Evolutionary conservation across 441 rosid species (phyloP), one percentile per base, ranked within the genome.

Genomic region (Kokia cookei): DNA sequence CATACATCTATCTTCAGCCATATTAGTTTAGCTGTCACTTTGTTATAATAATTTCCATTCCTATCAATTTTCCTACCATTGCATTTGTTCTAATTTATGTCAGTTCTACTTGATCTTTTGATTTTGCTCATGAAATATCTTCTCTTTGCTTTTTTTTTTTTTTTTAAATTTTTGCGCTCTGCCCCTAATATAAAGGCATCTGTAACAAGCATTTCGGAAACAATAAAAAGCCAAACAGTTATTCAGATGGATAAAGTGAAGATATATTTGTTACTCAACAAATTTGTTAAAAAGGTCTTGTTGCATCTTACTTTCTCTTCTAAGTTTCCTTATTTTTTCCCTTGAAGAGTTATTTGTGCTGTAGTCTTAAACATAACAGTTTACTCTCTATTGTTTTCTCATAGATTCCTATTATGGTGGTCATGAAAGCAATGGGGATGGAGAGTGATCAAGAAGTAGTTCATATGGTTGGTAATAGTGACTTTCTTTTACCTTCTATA

Each of bases 361-460:
- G 3, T n/a, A 19, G 48, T 43, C 14, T 29, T 14, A 0, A 29
- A 32, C 54, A n/a, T n/a, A n/a, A n/a, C 68, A 58, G 69, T 29
- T 62, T 40, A 51, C 67, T 11, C 19, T 26, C 22, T 12, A 19
- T 32, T 74, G 8, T 79, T 58, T 80, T 75, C 24, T 45, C 26
- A 71, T 79, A 89, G 93, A 83, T 95, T 82, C 99, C 99, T 71
- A 88, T 94, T 48, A 88, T 95, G 95, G 86, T 88, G 72, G 96
- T 89, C 74, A 82, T 95, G 78, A 93, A 90, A 83, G 98, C 97
- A 71, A 91, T 95, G 99, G 97, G 99, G 74, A 91, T 93, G 95
- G 93, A 95, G 83, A 88, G 93, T 74, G 97, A 93, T 79, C 96
- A 91, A 87, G 99, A 95, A 86, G 92, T 91, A 51, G 93, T 93